Evolutionary conservation across 2,329 filamentous ascomycete genomes (phyloP).

Genomic region (Neofusicoccum parvum): DNA sequence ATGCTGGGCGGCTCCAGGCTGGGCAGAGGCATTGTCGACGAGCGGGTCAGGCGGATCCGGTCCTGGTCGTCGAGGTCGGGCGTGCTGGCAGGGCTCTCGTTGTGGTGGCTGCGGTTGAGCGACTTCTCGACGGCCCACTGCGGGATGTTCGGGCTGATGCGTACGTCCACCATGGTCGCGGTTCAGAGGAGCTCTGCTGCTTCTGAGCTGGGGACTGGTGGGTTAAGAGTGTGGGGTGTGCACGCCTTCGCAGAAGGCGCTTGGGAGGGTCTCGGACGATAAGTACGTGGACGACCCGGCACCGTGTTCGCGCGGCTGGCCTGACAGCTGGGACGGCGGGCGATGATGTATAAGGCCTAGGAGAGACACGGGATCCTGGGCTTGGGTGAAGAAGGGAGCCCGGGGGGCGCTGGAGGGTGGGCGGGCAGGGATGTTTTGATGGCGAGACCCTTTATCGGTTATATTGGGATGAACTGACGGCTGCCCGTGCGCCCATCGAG

Average conservation of each 20-base stretch:
- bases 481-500: slow-evolving; percentile 17
- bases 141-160: slow-evolving; percentile 29
- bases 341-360: slow-evolving; percentile 4
- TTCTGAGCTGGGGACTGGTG: background rate
- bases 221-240: background rate
- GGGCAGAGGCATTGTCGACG: slow-evolving; percentile 26
- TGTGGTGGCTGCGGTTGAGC: slow-evolving; percentile 28
- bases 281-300: slow-evolving; percentile 11
- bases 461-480: slow-evolving; percentile 22
- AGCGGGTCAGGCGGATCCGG: slow-evolving; percentile 36
- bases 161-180: slow-evolving; percentile 20
- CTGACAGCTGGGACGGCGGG: background rate
- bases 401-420: background rate
- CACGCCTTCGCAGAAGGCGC: background rate
- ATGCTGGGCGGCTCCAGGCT: slow-evolving; percentile 26
- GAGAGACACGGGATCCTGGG: slow-evolving; percentile 6
- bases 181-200: background rate
- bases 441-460: slow-evolving; percentile 21
- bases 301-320: slow-evolving; percentile 9
- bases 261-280: background rate
- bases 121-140: slow-evolving; percentile 42
- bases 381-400: slow-evolving; percentile 14
- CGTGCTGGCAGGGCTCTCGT: slow-evolving; percentile 37
- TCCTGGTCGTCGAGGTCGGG: slow-evolving; percentile 37
- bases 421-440: slow-evolving; percentile 15